Evolutionary conservation across 2,329 filamentous ascomycete genomes (phyloP).

Genomic region (Ceratocystis papillata): DNA sequence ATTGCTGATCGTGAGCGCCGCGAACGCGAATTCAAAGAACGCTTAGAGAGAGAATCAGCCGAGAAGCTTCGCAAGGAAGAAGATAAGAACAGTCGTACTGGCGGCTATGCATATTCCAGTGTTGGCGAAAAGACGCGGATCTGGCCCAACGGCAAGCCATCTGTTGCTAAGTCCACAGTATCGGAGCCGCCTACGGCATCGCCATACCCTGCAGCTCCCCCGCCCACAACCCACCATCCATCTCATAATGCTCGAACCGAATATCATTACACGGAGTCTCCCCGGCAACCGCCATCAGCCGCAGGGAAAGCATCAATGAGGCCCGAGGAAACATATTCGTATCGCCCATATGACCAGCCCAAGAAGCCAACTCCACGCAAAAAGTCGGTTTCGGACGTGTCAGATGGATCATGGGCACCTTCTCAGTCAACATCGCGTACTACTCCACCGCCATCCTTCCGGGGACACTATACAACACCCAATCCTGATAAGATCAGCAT

Average conservation of each 20-base stretch:
- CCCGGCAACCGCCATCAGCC: slow-evolving; percentile 31
- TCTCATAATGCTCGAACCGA: slow-evolving; percentile 26
- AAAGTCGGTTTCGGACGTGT: slow-evolving; percentile 56
- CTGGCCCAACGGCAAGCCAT: slow-evolving; percentile 54
- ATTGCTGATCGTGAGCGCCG: slow-evolving; percentile 37
- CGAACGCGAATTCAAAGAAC: slow-evolving; percentile 36
- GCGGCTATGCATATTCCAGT: slow-evolving; percentile 50
- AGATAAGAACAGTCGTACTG: slow-evolving; percentile 28
- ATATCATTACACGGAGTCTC: slow-evolving; percentile 27
- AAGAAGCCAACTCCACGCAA: slow-evolving; percentile 48
- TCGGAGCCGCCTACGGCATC: slow-evolving; percentile 26
- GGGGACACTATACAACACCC: slow-evolving; percentile 71
- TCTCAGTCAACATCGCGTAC: slow-evolving; percentile 76
- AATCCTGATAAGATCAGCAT: slow-evolving; percentile 96
- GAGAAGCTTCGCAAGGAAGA: slow-evolving; percentile 29
- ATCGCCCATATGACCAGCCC: slow-evolving; percentile 64
- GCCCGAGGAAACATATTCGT: slow-evolving; percentile 56
- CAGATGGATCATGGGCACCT: slow-evolving; percentile 76
- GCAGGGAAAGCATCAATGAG: slow-evolving; percentile 43
- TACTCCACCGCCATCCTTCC: slow-evolving; percentile 67
- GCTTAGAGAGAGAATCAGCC: slow-evolving; percentile 35
- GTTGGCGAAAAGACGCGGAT: slow-evolving; percentile 60
- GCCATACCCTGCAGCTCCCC: slow-evolving; percentile 16
- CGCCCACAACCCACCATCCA: slow-evolving; percentile 29
- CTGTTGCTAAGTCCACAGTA: slow-evolving; percentile 26